These are phyloP conservation scores for Oleoguttula mirabilis DNA, from an alignment of 495 filamentous ascomycete species.

Conservation along the genomic window DNA sequence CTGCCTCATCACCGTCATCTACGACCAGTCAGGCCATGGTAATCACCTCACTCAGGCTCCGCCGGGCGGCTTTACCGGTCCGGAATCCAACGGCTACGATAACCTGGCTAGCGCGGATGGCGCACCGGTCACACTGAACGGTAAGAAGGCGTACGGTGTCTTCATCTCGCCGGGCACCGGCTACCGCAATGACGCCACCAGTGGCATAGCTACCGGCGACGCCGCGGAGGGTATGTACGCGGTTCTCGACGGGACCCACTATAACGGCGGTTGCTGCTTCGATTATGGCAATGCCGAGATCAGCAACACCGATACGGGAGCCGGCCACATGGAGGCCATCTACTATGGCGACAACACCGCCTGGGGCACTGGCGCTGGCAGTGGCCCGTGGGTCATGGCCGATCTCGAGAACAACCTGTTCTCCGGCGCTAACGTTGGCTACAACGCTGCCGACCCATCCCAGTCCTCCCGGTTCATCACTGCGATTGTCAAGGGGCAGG, in stretches of 20 bases:
- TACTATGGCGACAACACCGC: conserved; percentile 40
- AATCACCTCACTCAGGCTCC: conserved; percentile 49
- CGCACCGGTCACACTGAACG: conserved; percentile 46
- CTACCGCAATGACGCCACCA: conserved; percentile 18
- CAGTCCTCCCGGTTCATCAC: conserved; percentile 42
- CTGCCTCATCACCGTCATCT: conserved; percentile 47
- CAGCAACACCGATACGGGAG: conserved; percentile 41
- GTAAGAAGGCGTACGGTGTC: conserved; percentile 47
- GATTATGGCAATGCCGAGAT: conserved; percentile 52
- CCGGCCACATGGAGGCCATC: conserved; percentile 51
- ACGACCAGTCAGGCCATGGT: conserved; percentile 46
- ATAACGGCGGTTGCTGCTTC: conserved; percentile 47
- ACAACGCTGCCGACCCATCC: conserved; percentile 38
- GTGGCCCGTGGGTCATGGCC: conserved; percentile 49
- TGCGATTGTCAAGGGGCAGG: conserved; percentile 39
- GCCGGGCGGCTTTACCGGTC: conserved; percentile 38
- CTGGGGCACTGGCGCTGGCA: conserved; percentile 43
- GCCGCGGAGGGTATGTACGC: conserved; percentile 47
- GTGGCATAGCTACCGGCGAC: conserved; percentile 41
- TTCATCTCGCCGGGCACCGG: conserved; percentile 36
- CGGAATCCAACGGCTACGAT: conserved; percentile 43
- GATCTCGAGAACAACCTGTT: conserved; percentile 50
- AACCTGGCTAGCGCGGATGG: conserved; percentile 43
- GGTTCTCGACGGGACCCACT: conserved; percentile 48
- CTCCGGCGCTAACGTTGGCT: conserved; percentile 33